Base-by-base conservation (phyloP, 306 rosid genomes). In the Trifolium dubium region DNA sequence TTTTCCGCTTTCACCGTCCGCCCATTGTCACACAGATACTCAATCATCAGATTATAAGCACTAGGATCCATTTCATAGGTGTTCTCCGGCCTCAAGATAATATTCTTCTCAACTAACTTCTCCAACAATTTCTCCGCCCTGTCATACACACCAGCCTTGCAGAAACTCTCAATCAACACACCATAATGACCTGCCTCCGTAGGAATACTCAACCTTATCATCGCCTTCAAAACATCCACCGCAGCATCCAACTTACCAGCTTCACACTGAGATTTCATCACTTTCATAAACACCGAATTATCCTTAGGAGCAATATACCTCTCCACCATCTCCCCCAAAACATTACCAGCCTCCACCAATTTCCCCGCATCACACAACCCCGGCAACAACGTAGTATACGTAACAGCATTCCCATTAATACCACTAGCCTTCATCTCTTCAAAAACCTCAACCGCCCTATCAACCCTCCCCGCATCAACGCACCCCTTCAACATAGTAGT, bases 101-200 rank as follows among this genome's bases (percentile, higher is more conserved):
- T 89, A 61, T 91, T 92, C 78, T 91, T 91, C 87, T 91, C 91
- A 68, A 94, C 62, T 34, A 94, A 92, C 82, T 88, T 87, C 71
- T 94, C 97, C 49, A 94, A 77, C 81, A 89, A 79, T 47, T 87
- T 85, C 64, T 83, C 84, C 1, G 98, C 98, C 66, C 54, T 85
- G 75, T 88, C 97, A 69, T 87, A 86, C 72, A 78, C 75, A 59
- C 39, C 81, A 0, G 92, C 92, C 85, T 80, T 88, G 85, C 98
- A 94, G 72, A 86, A 94, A 73, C 84, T 87, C 83, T 93, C 93
- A 28, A 94, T 89, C 69, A 94, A 77, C 47, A 89, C 60, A 5
- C 98, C 92, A 67, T 94, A 94, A 32, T 94, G 97, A 15, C 97
- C 96, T 30, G 96, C 89, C 81, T 94, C 96, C 0, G 97, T 91